Conservation (phyloP, 129 eudicot species). For the Solidago caesia region DNA sequence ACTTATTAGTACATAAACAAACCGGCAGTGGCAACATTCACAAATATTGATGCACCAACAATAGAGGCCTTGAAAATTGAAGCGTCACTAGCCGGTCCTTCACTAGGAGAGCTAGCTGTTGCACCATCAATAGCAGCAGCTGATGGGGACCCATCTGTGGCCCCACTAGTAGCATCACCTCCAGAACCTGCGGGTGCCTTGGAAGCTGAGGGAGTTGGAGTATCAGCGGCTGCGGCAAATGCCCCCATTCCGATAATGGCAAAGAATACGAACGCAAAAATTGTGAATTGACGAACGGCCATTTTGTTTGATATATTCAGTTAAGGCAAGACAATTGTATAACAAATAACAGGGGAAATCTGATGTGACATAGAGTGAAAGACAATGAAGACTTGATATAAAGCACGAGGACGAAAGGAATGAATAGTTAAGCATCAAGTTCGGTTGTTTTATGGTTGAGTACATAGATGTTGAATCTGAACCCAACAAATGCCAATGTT, state of each 20-base stretch:
- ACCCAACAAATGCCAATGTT: constrained; percentile 18
- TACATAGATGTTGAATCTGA: constrained; percentile 3
- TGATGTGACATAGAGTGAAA: not conserved
- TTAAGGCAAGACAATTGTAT: not conserved
- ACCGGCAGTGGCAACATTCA: constrained; percentile 2
- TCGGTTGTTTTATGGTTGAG: constrained; percentile 24
- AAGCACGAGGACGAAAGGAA: not conserved
- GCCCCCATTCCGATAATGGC: constrained; percentile 11
- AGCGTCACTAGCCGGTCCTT: constrained; percentile 18
- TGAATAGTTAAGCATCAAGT: constrained; percentile 21
- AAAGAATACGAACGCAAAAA: constrained; percentile 18
- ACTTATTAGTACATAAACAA: constrained; percentile 8
- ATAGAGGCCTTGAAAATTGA: constrained; percentile 20
- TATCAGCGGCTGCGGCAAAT: constrained; percentile 15
- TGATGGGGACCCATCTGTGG: not conserved
- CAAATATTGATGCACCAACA: constrained; percentile 7
- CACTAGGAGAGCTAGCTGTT: constrained; percentile 1
- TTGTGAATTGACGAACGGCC: constrained; percentile 18
- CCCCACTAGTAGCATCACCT: not conserved
- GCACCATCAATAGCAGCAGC: not conserved
- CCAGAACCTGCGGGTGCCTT: not conserved
- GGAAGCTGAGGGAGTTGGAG: constrained; percentile 6
- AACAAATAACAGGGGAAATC: not conserved
- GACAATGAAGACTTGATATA: constrained; percentile 7
- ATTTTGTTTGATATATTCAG: not conserved